Percentiles rank a stretch among this genome's conserved stretches.
Evolutionary conservation across 2,329 filamentous ascomycete species (phyloP).

Genomic region (Penicillium sp.): DNA sequence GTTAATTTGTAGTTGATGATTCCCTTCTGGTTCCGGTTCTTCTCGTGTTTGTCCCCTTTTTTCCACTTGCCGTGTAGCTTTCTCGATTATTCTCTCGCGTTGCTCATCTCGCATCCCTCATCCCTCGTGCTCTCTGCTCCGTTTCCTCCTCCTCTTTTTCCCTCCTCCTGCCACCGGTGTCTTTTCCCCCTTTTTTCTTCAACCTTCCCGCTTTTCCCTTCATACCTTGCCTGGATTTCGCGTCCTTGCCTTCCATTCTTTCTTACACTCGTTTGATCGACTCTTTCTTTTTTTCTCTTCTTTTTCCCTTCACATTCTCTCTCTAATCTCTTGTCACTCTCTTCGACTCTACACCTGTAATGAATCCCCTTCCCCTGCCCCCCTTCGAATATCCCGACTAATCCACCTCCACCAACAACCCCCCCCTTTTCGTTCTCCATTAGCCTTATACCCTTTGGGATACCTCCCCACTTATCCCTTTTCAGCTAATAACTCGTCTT

Average conservation of each 20-base stretch:
- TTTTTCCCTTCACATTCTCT: conserved; percentile 9
- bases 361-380: conserved; percentile 19
- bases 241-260: conserved; percentile 37
- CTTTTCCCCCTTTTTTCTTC: conserved; percentile 37
- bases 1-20: neutral
- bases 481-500: conserved; percentile 28
- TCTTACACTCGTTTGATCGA: conserved; percentile 51
- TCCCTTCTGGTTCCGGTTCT: neutral
- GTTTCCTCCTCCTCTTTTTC: neutral
- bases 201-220: conserved; percentile 25
- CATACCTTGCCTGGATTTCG: conserved; percentile 28
- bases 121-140: conserved; percentile 12
- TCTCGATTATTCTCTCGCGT: neutral
- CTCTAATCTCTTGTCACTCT: conserved; percentile 19
- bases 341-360: conserved; percentile 15
- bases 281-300: conserved; percentile 16
- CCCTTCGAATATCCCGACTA: conserved; percentile 17
- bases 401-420: conserved; percentile 25
- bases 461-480: conserved; percentile 25
- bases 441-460: conserved; percentile 20
- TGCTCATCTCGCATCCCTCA: conserved; percentile 9
- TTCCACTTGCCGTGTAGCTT: neutral
- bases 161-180: conserved; percentile 20
- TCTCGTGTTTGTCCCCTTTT: conserved; percentile 5
- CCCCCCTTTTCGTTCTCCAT: conserved; percentile 22